phyloP scores from a whole-genome alignment of 139 green algal genomes.

The Chlamydomonas sphaeroides region DNA sequence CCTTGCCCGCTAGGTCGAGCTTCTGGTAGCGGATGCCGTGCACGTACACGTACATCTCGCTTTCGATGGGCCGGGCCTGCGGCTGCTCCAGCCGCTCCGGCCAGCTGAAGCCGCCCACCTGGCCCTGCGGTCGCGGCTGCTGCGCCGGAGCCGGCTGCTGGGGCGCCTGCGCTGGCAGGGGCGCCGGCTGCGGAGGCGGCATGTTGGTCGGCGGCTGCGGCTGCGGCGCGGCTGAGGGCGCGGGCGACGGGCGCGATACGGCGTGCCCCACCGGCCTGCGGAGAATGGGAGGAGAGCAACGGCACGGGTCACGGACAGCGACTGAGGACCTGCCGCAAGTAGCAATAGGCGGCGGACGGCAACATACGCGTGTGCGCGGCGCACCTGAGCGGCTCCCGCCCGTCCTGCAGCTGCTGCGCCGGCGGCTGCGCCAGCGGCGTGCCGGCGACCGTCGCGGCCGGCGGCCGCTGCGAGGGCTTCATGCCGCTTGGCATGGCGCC shows the following conservation, averaged over 20 bases:
- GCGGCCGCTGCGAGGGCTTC: neutral
- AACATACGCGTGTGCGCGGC: too few relatives aligned
- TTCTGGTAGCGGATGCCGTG: conserved; percentile 89
- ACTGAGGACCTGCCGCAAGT: too few relatives aligned
- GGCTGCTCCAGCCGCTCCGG: conserved; percentile 49
- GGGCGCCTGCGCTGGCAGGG: conserved; percentile 11
- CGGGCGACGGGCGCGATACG: neutral
- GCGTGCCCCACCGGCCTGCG: conserved; percentile 11
- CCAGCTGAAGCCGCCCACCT: conserved; percentile 5
- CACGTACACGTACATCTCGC: conserved; percentile 86
- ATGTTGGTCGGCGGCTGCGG: conserved; percentile 23
- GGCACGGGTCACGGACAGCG: neutral
- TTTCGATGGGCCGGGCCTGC: conserved; percentile 67
- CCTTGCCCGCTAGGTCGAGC: conserved; percentile 92
- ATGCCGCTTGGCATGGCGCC: neutral
- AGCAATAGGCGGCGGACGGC: too few relatives aligned
- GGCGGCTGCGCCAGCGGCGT: neutral
- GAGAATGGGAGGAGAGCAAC: neutral
- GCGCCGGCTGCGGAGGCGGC: conserved; percentile 30
- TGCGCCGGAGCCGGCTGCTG: conserved; percentile 16
- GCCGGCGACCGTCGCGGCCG: neutral
- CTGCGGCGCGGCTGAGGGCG: neutral
- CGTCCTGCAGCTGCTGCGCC: neutral
- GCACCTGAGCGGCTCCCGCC: conserved; percentile 13
- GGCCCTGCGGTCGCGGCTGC: conserved; percentile 15